phyloP scores from a whole-genome alignment of 768 basidiomycete species.

The Boletus subcaerulescens region DNA sequence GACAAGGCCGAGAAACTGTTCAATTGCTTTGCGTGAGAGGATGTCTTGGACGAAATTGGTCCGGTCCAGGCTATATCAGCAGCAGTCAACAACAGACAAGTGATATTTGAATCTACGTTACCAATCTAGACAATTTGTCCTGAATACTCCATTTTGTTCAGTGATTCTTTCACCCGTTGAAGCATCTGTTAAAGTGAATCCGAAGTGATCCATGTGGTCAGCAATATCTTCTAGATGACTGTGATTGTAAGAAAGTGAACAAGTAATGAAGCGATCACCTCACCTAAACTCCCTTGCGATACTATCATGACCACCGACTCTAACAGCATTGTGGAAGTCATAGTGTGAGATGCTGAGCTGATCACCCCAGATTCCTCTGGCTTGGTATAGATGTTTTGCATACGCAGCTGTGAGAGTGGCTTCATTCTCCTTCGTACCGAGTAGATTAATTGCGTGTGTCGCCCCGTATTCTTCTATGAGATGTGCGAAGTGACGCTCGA shows the following conservation, averaged over 20 bases:
- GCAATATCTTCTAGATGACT: constrained; percentile 61
- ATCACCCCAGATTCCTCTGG: constrained; percentile 59
- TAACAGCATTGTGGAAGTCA: constrained; percentile 89
- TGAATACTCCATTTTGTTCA: constrained; percentile 88
- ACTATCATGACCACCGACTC: constrained; percentile 82
- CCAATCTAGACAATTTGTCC: constrained; percentile 97
- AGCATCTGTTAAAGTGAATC: constrained; percentile 80
- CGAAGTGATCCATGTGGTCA: constrained; percentile 72
- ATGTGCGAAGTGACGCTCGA: constrained; percentile 89
- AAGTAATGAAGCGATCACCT: constrained; percentile 3
- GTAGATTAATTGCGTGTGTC: constrained; percentile 85
- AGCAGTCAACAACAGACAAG: constrained; percentile 1
- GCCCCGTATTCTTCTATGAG: constrained; percentile 83
- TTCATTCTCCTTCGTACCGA: constrained; percentile 93
- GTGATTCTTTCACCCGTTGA: constrained; percentile 68
- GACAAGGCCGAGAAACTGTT: constrained; percentile 78
- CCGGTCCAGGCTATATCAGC: constrained; percentile 71
- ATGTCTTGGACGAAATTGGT: constrained; percentile 98
- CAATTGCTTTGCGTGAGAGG: constrained; percentile 75
- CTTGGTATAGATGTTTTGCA: constrained; percentile 70
- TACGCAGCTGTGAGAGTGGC: constrained; percentile 80
- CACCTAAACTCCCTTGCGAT: constrained; percentile 73
- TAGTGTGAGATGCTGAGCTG: constrained; percentile 81
- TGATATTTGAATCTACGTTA: constrained; percentile 27
- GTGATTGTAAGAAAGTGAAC: constrained; percentile 6